phyloP scores from a whole-genome alignment of 148 eudicot species.

The Rhododendron simsii region DNA sequence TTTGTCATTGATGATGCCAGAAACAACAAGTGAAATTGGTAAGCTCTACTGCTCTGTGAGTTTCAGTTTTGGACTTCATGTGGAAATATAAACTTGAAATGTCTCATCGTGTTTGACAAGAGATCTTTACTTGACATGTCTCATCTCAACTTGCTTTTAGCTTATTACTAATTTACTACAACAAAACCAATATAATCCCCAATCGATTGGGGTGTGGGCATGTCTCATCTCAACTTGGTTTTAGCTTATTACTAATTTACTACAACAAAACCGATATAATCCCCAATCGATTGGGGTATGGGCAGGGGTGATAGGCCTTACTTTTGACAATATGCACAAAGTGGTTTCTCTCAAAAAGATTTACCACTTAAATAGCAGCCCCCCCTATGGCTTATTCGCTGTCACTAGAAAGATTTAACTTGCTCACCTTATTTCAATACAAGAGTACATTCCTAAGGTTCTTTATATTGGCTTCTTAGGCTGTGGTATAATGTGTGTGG shows the following conservation, averaged over 20 bases:
- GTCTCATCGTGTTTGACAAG: neutral
- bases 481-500: neutral
- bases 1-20: slow-evolving; percentile 86
- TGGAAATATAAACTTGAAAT: neutral
- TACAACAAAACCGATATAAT: neutral
- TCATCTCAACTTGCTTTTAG: neutral
- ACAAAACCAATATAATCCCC: neutral
- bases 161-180: neutral
- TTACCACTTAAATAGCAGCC: neutral
- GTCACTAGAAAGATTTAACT: neutral
- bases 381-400: neutral
- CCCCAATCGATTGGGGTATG: neutral
- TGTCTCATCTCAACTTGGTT: neutral
- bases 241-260: neutral
- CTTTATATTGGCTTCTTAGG: neutral
- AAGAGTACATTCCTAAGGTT: neutral
- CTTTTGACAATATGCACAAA: neutral
- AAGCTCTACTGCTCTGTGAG: neutral
- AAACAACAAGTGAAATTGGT: slow-evolving; percentile 64
- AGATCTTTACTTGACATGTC: neutral
- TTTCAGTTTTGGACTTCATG: neutral
- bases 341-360: neutral
- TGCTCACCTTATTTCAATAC: neutral
- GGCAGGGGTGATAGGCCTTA: neutral
- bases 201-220: neutral